Conservation (phyloP, 2,329 filamentous ascomycete genomes). For the Aspergillus fischeri region DNA sequence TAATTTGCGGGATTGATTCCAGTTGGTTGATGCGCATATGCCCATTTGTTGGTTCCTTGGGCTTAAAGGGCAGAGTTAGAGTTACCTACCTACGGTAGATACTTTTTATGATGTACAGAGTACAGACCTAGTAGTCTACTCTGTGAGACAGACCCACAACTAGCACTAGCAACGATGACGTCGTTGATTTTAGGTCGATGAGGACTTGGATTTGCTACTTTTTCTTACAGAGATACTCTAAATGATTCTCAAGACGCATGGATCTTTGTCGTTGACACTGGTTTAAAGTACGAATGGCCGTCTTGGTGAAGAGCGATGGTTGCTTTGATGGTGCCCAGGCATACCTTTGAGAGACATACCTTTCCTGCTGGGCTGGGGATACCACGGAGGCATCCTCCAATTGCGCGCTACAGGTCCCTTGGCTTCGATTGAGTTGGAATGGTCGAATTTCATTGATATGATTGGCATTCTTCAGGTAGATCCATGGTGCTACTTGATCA, state of each 20-base stretch:
- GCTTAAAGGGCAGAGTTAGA: too few species aligned
- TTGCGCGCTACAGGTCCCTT: background rate
- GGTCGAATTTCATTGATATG: background rate
- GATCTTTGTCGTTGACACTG: too few species aligned
- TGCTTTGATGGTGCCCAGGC: background rate
- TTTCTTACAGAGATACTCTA: background rate
- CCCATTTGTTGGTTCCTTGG: too few species aligned
- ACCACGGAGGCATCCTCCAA: background rate
- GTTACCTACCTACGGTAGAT: too few species aligned
- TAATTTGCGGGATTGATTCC: too few species aligned
- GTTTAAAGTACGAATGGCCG: too few species aligned
- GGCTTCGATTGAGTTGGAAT: background rate
- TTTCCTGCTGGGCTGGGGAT: background rate
- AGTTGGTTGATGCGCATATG: too few species aligned
- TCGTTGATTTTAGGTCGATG: background rate
- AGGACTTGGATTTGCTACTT: background rate
- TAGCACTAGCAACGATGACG: background rate
- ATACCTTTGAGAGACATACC: background rate
- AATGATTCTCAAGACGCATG: background rate
- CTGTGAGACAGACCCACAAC: background rate
- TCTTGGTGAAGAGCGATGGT: too few species aligned
- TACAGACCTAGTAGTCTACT: too few species aligned
- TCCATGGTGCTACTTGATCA: background rate
- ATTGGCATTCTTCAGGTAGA: background rate
- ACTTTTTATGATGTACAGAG: background rate